phyloP scores from a whole-genome alignment of 495 filamentous ascomycete genomes.

The Neurospora tetrasperma region DNA sequence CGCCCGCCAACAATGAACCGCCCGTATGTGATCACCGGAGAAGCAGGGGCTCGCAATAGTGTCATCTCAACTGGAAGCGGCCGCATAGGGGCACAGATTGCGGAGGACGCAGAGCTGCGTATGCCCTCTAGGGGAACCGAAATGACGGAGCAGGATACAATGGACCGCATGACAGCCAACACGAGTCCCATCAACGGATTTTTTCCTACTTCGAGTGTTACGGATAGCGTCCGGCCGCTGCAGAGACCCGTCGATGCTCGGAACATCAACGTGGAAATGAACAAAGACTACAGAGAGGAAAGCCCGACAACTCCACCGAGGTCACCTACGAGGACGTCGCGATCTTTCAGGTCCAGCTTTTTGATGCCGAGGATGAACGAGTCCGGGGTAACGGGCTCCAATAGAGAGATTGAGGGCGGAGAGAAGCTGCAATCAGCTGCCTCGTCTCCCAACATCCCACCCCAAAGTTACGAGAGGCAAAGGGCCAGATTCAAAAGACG shows the following conservation, averaged over 20 bases:
- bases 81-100: conserved; percentile 20
- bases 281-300: conserved; percentile 39
- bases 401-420: conserved; percentile 48
- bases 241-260: conserved; percentile 39
- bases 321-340: conserved; percentile 49
- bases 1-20: conserved; percentile 30
- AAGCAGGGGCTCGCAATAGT: conserved; percentile 36
- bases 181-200: conserved; percentile 59
- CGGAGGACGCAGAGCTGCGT: conserved; percentile 44
- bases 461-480: conserved; percentile 18
- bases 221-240: conserved; percentile 66
- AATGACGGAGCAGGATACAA: conserved; percentile 52
- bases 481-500: conserved; percentile 10
- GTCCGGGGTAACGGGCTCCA: conserved; percentile 36
- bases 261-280: conserved; percentile 48
- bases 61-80: conserved; percentile 38
- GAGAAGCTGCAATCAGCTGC: conserved; percentile 67
- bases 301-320: conserved; percentile 27
- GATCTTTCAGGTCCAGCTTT: conserved; percentile 62
- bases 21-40: conserved; percentile 22
- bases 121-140: conserved; percentile 68
- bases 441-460: conserved; percentile 57
- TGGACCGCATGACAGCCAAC: conserved; percentile 59
- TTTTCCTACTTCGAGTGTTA: conserved; percentile 55
- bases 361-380: conserved; percentile 42